Evolutionary conservation across 345 rosid genomes (phyloP).

Genomic region (Nephelium lappaceum): DNA sequence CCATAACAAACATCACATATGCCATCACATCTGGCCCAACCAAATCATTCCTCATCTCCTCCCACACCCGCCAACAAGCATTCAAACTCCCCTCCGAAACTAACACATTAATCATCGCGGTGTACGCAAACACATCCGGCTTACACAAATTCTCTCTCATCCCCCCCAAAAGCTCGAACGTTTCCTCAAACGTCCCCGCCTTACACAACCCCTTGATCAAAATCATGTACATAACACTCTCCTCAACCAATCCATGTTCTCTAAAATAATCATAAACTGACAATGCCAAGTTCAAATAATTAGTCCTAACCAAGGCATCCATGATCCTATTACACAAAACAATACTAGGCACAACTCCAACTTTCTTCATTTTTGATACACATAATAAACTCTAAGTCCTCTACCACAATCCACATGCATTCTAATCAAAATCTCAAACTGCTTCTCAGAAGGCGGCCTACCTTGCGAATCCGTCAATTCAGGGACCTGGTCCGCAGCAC

Average conservation of each 20-base stretch:
- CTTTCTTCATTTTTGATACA: slow-evolving; percentile 89
- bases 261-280: slow-evolving; percentile 79
- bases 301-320: slow-evolving; percentile 68
- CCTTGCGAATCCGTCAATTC: slow-evolving; percentile 91
- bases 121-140: slow-evolving; percentile 88
- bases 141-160: slow-evolving; percentile 75
- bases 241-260: slow-evolving; percentile 55
- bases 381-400: slow-evolving; percentile 76
- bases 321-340: slow-evolving; percentile 81
- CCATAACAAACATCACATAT: slow-evolving; percentile 64
- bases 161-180: slow-evolving; percentile 58
- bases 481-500: slow-evolving; percentile 89
- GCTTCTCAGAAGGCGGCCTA: slow-evolving; percentile 74
- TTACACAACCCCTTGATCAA: slow-evolving; percentile 81
- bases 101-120: slow-evolving; percentile 72
- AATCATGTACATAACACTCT: slow-evolving; percentile 73
- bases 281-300: slow-evolving; percentile 70
- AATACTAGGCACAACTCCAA: slow-evolving; percentile 66
- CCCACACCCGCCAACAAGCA: slow-evolving; percentile 78
- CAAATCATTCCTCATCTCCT: slow-evolving; percentile 71
- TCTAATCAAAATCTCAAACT: slow-evolving; percentile 89
- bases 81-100: slow-evolving; percentile 68
- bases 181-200: slow-evolving; percentile 61
- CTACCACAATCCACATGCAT: slow-evolving; percentile 86
- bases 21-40: slow-evolving; percentile 88